Evolutionary conservation across 2,329 filamentous ascomycete species (phyloP).

Genomic region (Curvularia hawaiiensis): DNA sequence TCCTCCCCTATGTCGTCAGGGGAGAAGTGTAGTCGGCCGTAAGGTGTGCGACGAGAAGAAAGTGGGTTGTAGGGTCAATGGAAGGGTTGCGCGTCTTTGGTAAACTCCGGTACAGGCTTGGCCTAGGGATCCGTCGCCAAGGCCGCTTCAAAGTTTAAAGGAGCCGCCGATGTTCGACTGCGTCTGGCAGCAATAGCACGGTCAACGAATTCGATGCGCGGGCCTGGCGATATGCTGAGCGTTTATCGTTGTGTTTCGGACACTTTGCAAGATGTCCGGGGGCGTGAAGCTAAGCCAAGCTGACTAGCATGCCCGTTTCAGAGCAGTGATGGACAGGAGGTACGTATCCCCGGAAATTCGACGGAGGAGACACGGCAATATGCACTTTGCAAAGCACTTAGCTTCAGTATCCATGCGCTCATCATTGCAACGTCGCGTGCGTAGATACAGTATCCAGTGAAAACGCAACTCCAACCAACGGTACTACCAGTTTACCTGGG

Average conservation of each 20-base stretch:
- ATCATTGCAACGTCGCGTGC: not conserved
- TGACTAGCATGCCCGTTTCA: constrained; percentile 39
- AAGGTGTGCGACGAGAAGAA: constrained; percentile 10
- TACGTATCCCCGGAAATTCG: constrained; percentile 14
- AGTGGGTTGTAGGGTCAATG: constrained; percentile 12
- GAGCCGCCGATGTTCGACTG: constrained; percentile 30
- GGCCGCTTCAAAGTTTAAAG: constrained; percentile 39
- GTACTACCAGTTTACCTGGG: not conserved
- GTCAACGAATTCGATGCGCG: constrained; percentile 31
- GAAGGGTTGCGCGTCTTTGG: constrained; percentile 29
- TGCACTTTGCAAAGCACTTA: not conserved
- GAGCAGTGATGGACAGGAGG: constrained; percentile 32
- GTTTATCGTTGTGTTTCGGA: constrained; percentile 18
- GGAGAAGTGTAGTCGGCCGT: constrained; percentile 23
- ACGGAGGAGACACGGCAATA: constrained; percentile 2
- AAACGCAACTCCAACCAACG: not conserved
- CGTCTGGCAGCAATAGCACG: constrained; percentile 28
- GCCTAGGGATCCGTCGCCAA: constrained; percentile 42
- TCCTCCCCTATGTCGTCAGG: constrained; percentile 9
- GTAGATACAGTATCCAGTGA: constrained; percentile 6
- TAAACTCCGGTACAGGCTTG: constrained; percentile 31
- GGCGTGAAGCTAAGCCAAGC: constrained; percentile 27
- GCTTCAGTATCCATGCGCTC: not conserved
- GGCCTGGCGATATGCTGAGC: constrained; percentile 22
- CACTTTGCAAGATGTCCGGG: constrained; percentile 24